Evolutionary conservation across 2,329 filamentous ascomycete genomes (phyloP).

Genomic region (Blastomyces percursus): DNA sequence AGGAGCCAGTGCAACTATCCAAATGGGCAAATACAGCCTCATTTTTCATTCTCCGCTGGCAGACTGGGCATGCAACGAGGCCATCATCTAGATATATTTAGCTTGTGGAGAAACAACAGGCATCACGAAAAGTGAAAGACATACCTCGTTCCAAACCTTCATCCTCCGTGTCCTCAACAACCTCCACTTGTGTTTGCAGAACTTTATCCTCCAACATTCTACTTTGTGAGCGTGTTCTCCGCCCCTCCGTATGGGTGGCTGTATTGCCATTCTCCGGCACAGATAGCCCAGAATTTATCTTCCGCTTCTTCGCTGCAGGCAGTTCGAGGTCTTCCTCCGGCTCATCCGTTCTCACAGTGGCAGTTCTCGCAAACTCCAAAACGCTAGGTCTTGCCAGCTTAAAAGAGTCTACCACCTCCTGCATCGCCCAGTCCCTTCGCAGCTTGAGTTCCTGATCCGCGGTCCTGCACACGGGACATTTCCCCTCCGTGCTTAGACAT

Average conservation of each 20-base stretch:
- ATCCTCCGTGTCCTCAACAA: conserved; percentile 33
- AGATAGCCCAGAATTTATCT: conserved; percentile 15
- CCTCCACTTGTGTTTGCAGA: conserved; percentile 17
- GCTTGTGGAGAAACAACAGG: neutral
- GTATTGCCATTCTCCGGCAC: conserved; percentile 28
- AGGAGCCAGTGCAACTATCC: conserved; percentile 48
- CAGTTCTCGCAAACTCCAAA: conserved; percentile 51
- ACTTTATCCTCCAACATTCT: conserved; percentile 13
- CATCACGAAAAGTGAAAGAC: conserved; percentile 7
- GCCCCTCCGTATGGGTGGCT: conserved; percentile 23
- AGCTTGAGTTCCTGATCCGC: conserved; percentile 74
- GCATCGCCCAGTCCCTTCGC: conserved; percentile 70
- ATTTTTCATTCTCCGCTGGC: conserved; percentile 66
- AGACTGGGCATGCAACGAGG: conserved; percentile 74
- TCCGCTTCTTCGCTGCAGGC: conserved; percentile 27
- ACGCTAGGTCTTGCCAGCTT: conserved; percentile 51
- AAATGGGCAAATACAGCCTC: conserved; percentile 69
- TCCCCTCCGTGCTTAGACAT: conserved; percentile 69
- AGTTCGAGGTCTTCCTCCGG: conserved; percentile 25
- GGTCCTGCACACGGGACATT: conserved; percentile 73
- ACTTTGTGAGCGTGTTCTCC: conserved; percentile 28
- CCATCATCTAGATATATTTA: conserved; percentile 50
- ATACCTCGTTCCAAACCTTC: conserved; percentile 30
- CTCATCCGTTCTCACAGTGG: conserved; percentile 31
- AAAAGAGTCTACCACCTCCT: conserved; percentile 76